A percentile compares a stretch with the other conserved stretches of the same genome.
These are phyloP conservation scores for Aspergillus heteromorphus DNA, from an alignment of 495 filamentous ascomycete genomes.

Conservation along the genomic window DNA sequence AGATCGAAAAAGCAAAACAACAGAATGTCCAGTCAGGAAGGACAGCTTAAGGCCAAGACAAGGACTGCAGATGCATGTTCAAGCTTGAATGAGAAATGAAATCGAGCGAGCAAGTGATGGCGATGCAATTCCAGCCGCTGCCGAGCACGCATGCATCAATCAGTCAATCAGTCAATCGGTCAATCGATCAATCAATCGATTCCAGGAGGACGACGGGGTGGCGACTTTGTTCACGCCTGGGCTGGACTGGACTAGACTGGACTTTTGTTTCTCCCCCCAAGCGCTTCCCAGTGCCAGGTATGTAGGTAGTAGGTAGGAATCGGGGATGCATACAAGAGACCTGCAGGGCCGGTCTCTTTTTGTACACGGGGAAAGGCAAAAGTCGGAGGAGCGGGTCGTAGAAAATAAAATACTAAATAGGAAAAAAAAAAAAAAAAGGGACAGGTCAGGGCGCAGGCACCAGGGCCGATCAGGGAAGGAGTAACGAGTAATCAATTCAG, in stretches of 20 bases:
- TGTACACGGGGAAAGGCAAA: constrained; percentile 15
- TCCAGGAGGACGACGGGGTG: too few species aligned
- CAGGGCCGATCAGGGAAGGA: constrained; percentile 17
- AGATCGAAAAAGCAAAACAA: constrained; percentile 15
- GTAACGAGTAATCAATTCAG: not conserved
- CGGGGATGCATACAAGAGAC: constrained; percentile 27
- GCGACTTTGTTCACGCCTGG: not conserved
- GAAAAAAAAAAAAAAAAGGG: constrained; percentile 27
- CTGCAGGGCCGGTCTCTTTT: constrained; percentile 6
- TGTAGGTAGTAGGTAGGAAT: too few species aligned
- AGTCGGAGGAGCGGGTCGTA: constrained; percentile 13
- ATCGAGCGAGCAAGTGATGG: not conserved
- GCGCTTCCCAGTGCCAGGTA: too few species aligned
- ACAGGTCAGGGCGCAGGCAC: constrained; percentile 17
- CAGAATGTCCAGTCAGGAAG: constrained; percentile 4
- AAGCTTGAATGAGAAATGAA: constrained; percentile 4
- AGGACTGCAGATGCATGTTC: constrained; percentile 38
- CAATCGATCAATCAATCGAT: too few species aligned
- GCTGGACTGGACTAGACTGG: not conserved
- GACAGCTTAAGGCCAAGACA: constrained; percentile 17
- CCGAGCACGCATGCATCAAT: constrained; percentile 7
- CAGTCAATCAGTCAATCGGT: too few species aligned
- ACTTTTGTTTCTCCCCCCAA: too few species aligned
- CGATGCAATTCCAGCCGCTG: constrained; percentile 12
- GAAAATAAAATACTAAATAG: too few species aligned